phyloP scores from a whole-genome alignment of 345 rosid species.

The Eucalyptus tenuipes region DNA sequence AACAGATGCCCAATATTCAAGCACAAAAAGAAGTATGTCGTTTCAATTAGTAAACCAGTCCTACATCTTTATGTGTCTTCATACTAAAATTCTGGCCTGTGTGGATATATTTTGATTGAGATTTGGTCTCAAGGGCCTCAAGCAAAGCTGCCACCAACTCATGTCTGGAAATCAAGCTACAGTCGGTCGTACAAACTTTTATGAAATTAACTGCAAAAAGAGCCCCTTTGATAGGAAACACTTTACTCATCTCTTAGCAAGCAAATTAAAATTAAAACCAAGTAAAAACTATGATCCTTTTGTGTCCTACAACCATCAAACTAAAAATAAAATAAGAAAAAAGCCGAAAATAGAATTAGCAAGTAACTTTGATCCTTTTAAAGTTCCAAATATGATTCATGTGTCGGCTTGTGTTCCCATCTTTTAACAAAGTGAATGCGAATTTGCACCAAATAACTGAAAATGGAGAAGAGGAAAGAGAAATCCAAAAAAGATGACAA shows the following conservation, averaged over 20 bases:
- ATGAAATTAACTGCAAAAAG: not conserved
- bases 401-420: not conserved
- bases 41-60: not conserved
- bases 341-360: not conserved
- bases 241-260: not conserved
- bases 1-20: not conserved
- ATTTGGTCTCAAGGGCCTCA: not conserved
- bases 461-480: not conserved
- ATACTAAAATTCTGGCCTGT: not conserved
- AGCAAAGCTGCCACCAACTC: not conserved
- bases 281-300: not conserved
- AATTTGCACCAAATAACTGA: not conserved
- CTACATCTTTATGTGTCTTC: not conserved
- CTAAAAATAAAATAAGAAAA: not conserved
- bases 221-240: not conserved
- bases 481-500: not conserved
- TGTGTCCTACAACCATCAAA: not conserved
- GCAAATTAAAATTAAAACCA: not conserved
- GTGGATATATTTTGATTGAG: not conserved
- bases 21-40: not conserved
- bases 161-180: not conserved
- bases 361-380: not conserved
- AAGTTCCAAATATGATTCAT: not conserved
- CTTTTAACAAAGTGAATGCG: not conserved
- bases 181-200: not conserved